Percentiles rank a stretch among this genome's conserved stretches.
phyloP scores from a whole-genome alignment of 192 early-diverging fungal species.

The Blastocladiella britannica region DNA sequence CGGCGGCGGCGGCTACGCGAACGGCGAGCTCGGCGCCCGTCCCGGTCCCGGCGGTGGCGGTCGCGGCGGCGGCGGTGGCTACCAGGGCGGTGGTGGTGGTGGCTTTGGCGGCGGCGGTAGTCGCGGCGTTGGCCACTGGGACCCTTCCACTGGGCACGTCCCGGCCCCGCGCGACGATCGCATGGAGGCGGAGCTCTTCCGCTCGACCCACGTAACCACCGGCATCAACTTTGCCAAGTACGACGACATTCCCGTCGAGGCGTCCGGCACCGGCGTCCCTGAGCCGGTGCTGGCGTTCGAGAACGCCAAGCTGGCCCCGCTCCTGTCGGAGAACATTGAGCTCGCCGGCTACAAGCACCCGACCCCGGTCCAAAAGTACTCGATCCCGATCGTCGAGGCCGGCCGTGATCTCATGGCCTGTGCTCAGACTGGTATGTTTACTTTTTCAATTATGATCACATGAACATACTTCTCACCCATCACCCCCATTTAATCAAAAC shows the following conservation, averaged over 20 bases:
- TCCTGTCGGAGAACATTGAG: conserved; percentile 75
- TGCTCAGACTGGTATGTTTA: conserved; percentile 94
- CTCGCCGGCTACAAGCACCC: conserved; percentile 68
- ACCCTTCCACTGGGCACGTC: conserved; percentile 53
- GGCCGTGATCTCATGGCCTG: conserved; percentile 96
- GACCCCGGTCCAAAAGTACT: conserved; percentile 91
- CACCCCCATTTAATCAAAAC: conserved; percentile 19
- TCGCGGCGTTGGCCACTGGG: conserved; percentile 34
- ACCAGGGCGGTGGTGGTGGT: conserved; percentile 2
- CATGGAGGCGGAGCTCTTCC: conserved; percentile 60
- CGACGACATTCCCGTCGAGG: conserved; percentile 94
- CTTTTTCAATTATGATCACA: no score
- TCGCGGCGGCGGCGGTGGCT: conserved; percentile 9
- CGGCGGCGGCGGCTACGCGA: conserved; percentile 17
- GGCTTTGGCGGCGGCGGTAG: conserved; percentile 14
- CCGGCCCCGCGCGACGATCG: conserved; percentile 55
- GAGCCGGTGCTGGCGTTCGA: conserved; percentile 40
- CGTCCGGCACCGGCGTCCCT: conserved; percentile 46
- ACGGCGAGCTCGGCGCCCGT: conserved; percentile 14
- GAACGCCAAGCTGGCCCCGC: conserved; percentile 52
- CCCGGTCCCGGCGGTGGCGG: conserved; percentile 14
- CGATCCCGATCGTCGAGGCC: conserved; percentile 54
- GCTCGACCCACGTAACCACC: conserved; percentile 49
- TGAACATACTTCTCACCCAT: no score
- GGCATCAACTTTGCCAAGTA: conserved; percentile 99